Conservation (phyloP, 305 asterid species). For the Ruellia speciosa region DNA sequence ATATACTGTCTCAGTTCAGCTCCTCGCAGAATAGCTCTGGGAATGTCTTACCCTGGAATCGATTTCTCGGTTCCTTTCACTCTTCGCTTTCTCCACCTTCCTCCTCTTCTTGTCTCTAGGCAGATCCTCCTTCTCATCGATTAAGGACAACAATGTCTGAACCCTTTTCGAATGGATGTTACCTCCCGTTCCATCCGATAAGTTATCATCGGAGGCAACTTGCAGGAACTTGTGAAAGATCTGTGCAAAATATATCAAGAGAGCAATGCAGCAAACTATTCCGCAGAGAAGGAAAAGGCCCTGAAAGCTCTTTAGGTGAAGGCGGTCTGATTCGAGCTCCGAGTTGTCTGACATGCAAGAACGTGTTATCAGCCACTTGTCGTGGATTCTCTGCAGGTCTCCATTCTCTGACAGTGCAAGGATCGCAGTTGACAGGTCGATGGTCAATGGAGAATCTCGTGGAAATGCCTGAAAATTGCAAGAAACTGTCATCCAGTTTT, state of each 20-base stretch:
- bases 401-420: conserved; percentile 64
- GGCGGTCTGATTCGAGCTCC: conserved; percentile 50
- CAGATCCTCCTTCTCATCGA: conserved; percentile 57
- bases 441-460: conserved; percentile 63
- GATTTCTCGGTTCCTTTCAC: conserved; percentile 29
- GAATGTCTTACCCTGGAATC: background rate
- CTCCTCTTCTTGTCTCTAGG: conserved; percentile 41
- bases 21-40: background rate
- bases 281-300: conserved; percentile 63
- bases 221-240: conserved; percentile 36
- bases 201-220: conserved; percentile 24
- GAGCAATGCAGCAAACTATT: conserved; percentile 37
- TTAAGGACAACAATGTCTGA: conserved; percentile 45
- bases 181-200: conserved; percentile 26
- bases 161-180: conserved; percentile 47
- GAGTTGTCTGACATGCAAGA: conserved; percentile 43
- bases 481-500: conserved; percentile 2
- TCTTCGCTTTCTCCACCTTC: conserved; percentile 52
- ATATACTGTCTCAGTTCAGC: too few species aligned
- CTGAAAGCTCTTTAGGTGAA: conserved; percentile 66
- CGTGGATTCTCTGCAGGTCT: conserved; percentile 62
- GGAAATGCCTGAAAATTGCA: conserved; percentile 49
- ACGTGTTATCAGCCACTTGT: conserved; percentile 61
- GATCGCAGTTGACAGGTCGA: conserved; percentile 68
- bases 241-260: conserved; percentile 44